A percentile compares a stretch with the other conserved stretches of the same genome.
Conservation (phyloP, 2,329 filamentous ascomycete genomes). For the Paradendryphiella salina region DNA sequence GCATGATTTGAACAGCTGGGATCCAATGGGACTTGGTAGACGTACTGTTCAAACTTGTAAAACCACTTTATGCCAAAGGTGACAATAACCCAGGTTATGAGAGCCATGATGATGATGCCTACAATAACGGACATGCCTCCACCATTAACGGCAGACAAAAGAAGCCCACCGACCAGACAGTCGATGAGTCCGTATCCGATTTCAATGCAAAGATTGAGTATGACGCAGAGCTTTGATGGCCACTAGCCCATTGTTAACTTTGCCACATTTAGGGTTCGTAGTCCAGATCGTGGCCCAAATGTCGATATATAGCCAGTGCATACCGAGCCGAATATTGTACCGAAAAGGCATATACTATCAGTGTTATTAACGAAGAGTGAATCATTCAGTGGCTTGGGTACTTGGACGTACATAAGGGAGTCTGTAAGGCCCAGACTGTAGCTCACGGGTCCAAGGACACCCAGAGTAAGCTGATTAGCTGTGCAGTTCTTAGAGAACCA, state of each 20-base stretch:
- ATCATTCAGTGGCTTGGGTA: neutral
- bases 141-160: constrained; percentile 62
- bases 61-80: constrained; percentile 34
- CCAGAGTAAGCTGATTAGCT: constrained; percentile 56
- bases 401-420: constrained; percentile 16
- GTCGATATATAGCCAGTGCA: constrained; percentile 31
- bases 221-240: constrained; percentile 62
- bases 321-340: constrained; percentile 27
- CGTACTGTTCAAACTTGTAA: constrained; percentile 29
- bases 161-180: constrained; percentile 63
- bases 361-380: neutral
- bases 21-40: neutral
- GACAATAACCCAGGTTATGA: constrained; percentile 30
- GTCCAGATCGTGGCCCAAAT: constrained; percentile 25
- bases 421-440: constrained; percentile 27
- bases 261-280: constrained; percentile 41
- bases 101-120: constrained; percentile 61
- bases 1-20: too few relatives aligned
- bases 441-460: constrained; percentile 28
- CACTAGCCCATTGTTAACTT: constrained; percentile 66
- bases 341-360: constrained; percentile 21
- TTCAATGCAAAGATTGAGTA: constrained; percentile 59
- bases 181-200: constrained; percentile 62
- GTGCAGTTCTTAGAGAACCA: constrained; percentile 65
- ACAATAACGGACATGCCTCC: constrained; percentile 60